Evolutionary conservation across 306 rosid species (phyloP).

Genomic region (Canavalia ensiformis): DNA sequence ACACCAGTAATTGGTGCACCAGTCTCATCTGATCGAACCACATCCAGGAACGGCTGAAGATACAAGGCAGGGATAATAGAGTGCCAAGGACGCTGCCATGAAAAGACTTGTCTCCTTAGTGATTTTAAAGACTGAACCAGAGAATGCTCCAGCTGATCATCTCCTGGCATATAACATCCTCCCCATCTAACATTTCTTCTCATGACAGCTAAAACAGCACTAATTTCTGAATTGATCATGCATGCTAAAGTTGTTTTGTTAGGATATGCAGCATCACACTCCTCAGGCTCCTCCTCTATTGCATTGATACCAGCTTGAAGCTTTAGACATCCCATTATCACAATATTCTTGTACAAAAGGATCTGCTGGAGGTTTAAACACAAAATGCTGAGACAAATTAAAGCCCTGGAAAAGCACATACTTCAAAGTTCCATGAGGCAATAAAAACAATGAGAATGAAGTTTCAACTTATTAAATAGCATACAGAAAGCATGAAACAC

Average conservation of each 20-base stretch:
- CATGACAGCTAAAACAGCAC: conserved; percentile 85
- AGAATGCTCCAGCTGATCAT: conserved; percentile 82
- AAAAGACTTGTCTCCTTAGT: conserved; percentile 71
- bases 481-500: background rate
- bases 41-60: conserved; percentile 84
- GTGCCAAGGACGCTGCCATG: conserved; percentile 80
- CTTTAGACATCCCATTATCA: conserved; percentile 63
- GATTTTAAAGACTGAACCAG: conserved; percentile 74
- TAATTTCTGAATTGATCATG: conserved; percentile 85
- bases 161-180: conserved; percentile 72
- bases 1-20: conserved; percentile 80
- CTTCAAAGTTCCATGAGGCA: conserved; percentile 24
- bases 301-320: conserved; percentile 66
- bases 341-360: conserved; percentile 37
- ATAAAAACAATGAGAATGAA: conserved; percentile 19
- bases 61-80: conserved; percentile 70
- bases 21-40: conserved; percentile 77
- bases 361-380: conserved; percentile 23
- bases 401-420: background rate
- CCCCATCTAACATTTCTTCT: conserved; percentile 89
- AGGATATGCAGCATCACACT: conserved; percentile 60
- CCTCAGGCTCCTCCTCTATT: conserved; percentile 81
- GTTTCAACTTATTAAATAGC: conserved; percentile 7
- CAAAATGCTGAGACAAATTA: conserved; percentile 16
- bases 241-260: conserved; percentile 70